Conservation (phyloP, 2,329 filamentous ascomycete species). For the Tolypocladium inflatum region DNA sequence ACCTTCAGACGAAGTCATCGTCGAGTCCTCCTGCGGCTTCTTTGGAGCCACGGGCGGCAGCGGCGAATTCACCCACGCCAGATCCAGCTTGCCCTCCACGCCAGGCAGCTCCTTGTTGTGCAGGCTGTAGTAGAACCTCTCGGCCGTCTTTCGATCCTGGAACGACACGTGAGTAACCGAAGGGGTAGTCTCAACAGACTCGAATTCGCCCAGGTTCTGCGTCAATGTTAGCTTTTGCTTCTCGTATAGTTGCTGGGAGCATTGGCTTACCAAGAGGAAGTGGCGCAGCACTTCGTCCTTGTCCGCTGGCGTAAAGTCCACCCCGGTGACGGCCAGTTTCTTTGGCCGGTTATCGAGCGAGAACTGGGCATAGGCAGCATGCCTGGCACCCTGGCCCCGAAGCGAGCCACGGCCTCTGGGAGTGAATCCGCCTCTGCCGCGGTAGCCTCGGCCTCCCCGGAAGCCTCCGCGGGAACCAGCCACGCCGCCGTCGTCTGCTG, state of each 20-base stretch:
- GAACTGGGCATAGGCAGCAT: conserved; percentile 50
- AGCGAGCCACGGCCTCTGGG: conserved; percentile 29
- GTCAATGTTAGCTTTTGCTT: background rate
- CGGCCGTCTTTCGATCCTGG: conserved; percentile 60
- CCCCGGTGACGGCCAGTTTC: conserved; percentile 53
- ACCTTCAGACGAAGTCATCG: conserved; percentile 9
- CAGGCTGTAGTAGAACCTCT: conserved; percentile 56
- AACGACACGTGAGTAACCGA: conserved; percentile 48
- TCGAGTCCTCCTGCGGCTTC: conserved; percentile 1
- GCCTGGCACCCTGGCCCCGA: conserved; percentile 35
- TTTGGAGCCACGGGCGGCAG: conserved; percentile 12
- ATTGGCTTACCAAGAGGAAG: conserved; percentile 53
- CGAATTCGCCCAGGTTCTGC: conserved; percentile 54
- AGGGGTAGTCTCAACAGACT: conserved; percentile 41
- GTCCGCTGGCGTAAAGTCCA: conserved; percentile 50
- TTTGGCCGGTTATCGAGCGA: conserved; percentile 70
- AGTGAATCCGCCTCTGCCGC: conserved; percentile 20
- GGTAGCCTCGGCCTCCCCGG: conserved; percentile 21
- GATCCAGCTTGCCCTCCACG: conserved; percentile 51
- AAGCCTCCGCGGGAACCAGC: conserved; percentile 26
- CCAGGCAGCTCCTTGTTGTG: conserved; percentile 49
- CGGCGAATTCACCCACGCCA: conserved; percentile 47
- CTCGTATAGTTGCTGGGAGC: background rate
- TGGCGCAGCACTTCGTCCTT: conserved; percentile 63
- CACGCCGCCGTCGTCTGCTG: conserved; percentile 31